Base-by-base conservation (phyloP, 2,329 filamentous ascomycete species). In the Colletotrichum sp. region DNA sequence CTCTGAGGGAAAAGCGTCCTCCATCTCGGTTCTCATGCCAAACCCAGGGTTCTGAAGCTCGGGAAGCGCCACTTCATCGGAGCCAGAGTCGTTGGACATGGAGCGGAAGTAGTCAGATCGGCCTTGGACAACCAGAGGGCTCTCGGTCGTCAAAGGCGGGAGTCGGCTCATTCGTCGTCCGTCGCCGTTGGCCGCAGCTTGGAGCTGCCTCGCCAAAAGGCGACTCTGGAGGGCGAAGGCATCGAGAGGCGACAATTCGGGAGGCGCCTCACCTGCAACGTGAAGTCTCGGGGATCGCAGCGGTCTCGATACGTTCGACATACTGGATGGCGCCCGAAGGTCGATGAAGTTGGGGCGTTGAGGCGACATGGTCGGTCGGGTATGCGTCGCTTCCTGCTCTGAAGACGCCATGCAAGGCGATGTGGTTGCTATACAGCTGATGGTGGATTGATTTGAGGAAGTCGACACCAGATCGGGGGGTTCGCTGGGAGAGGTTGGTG, bases 221-320 rank as follows among this genome's bases (percentile, higher is more conserved):
- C 96, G 93, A 80, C 96, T 97, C 82, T 98, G 96, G 77, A 96
- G 90, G 27, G 96, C 96, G 83, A 99, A 97, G 64, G 96, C 96
- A 89, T 99, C 97, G 78, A 99, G 91, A 13, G 97, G 97, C 9
- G 97, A 98, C 72, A 98, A 89, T 68, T 97, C 94, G 7, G 97
- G 97, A 25, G 97, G 96, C 2, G 94, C 91, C 80, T 96, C 94
- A 77, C 95, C 95, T 73, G 94, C 94, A 73, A 94, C 89, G 84
- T 96, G 94, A 75, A 95, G 87, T 77, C 94, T 93, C 56, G 94
- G 94, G n/a, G 94, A 96, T 78, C 89, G 88, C 39, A 93, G 85
- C n/a, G 91, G 90, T 70, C 88, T 89, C 22, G 89, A 87, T 69
- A 87, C 81, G 13, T 86, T 79, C 66, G 86, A 86, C 27, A 81